Conservation (phyloP, 768 basidiomycete genomes). For the Lactarius indigo region DNA sequence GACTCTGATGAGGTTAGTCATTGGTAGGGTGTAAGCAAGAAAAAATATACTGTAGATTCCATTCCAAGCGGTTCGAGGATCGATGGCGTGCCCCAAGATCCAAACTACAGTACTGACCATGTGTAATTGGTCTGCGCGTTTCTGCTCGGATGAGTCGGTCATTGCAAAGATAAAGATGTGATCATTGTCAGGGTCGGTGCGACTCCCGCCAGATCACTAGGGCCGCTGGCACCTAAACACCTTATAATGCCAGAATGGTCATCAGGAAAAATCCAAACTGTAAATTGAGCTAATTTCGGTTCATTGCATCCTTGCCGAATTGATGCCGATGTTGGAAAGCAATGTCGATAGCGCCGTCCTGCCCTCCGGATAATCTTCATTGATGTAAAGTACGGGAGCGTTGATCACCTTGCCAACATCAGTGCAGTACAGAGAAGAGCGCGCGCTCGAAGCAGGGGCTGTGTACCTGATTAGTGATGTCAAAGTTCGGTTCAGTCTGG, state of each 20-base stretch:
- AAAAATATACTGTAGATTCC: no score
- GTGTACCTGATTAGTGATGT: constrained; percentile 97
- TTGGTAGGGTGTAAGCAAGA: constrained; percentile 8
- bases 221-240: neutral
- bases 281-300: no score
- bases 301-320: constrained; percentile 91
- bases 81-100: no score
- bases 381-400: constrained; percentile 85
- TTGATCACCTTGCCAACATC: constrained; percentile 90
- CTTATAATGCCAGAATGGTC: no score
- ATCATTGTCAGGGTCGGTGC: neutral
- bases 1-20: constrained; percentile 8
- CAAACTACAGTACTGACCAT: no score
- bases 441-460: constrained; percentile 77
- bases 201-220: neutral
- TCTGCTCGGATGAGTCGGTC: no score
- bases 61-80: no score
- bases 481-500: no score
- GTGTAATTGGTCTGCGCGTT: no score
- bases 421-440: constrained; percentile 85
- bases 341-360: constrained; percentile 67
- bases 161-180: no score
- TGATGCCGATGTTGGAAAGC: constrained; percentile 84
- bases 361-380: constrained; percentile 89
- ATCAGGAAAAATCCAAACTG: no score